Conservation (phyloP, 306 rosid species). For the Mimosa bimucronata region DNA sequence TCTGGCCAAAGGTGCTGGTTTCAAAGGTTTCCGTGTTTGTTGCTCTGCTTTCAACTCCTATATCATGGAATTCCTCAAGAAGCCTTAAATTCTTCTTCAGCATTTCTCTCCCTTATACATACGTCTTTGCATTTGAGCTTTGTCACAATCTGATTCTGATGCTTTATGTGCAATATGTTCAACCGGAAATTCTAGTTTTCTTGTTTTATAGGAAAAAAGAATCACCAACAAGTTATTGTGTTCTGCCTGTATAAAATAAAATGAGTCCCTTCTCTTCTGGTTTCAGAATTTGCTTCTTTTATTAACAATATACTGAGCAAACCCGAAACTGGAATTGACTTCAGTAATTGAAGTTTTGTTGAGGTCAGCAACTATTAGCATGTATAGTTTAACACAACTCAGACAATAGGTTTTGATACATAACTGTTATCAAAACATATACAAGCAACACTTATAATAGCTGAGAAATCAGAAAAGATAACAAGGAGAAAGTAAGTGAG, state of each 20-base stretch:
- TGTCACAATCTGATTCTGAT: constrained; percentile 29
- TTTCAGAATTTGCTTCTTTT: background rate
- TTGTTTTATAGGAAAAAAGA: constrained; percentile 22
- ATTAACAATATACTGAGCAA: background rate
- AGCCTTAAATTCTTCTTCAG: constrained; percentile 33
- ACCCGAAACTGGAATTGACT: background rate
- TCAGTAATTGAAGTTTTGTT: background rate
- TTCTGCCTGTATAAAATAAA: constrained; percentile 35
- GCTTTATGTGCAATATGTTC: constrained; percentile 10
- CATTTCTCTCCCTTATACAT: background rate
- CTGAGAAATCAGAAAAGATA: background rate
- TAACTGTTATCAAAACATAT: background rate
- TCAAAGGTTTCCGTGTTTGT: constrained; percentile 62
- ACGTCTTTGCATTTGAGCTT: constrained; percentile 31
- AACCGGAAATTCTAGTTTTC: constrained; percentile 15
- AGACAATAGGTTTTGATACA: background rate
- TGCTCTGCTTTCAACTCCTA: constrained; percentile 76
- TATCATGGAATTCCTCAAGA: constrained; percentile 79
- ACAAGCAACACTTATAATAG: background rate
- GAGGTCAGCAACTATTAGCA: background rate
- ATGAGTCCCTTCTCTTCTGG: constrained; percentile 1
- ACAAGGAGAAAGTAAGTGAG: background rate
- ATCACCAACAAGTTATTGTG: constrained; percentile 23
- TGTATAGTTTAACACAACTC: background rate
- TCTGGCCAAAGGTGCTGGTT: constrained; percentile 77